These are phyloP conservation scores for Ustilago shanxiensis DNA, from an alignment of 1,284 basidiomycete species.

Conservation along the genomic window DNA sequence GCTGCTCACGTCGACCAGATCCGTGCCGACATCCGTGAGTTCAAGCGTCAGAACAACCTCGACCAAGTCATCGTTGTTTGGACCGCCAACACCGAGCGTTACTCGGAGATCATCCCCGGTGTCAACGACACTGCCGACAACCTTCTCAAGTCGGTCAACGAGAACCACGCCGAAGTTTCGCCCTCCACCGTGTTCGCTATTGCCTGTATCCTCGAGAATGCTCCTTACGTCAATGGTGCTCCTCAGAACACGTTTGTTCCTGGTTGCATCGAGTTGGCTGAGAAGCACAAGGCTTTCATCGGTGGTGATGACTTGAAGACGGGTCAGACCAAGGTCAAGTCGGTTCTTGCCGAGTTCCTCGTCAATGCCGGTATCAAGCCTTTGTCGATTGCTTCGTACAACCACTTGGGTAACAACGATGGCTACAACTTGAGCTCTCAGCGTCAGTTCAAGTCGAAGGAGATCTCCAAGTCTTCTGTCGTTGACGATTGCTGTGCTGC, in stretches of 20 bases:
- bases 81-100: constrained; percentile 99
- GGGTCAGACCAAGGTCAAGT: constrained; percentile 76
- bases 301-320: constrained; percentile 96
- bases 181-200: constrained; percentile 96
- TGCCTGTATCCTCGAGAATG: constrained; percentile 92
- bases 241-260: constrained; percentile 99
- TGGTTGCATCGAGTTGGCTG: constrained; percentile 91
- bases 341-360: constrained; percentile 95
- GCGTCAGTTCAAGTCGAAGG: constrained; percentile 97
- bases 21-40: constrained; percentile 90
- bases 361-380: constrained; percentile 99
- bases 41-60: constrained; percentile 86
- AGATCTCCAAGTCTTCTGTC: constrained; percentile 86
- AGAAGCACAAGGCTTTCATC: constrained; percentile 90
- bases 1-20: constrained; percentile 91
- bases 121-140: constrained; percentile 95
- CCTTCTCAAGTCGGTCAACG: constrained; percentile 84
- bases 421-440: constrained; percentile 91
- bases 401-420: constrained; percentile 99
- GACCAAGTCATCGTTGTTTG: constrained; percentile 90
- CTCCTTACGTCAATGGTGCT: constrained; percentile 96
- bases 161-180: constrained; percentile 90
- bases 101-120: constrained; percentile 91
- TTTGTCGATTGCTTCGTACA: constrained; percentile 95
- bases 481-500: constrained; percentile 81